These are phyloP conservation scores for Sclerotinia minor DNA, from an alignment of 2,329 filamentous ascomycete genomes.

Conservation along the genomic window DNA sequence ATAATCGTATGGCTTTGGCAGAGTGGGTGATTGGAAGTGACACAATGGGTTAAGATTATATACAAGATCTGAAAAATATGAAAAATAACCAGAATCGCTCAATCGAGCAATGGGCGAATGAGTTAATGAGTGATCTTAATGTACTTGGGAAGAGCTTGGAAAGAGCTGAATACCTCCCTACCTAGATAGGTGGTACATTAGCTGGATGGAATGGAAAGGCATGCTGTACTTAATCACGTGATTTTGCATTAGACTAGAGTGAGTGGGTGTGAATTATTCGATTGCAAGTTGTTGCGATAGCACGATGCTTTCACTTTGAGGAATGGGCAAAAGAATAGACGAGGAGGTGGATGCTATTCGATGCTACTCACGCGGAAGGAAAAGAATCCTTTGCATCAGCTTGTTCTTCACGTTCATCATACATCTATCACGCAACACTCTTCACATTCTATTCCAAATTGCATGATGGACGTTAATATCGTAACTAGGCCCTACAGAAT, in stretches of 20 bases:
- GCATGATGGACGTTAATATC: constrained; percentile 4
- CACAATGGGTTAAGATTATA: background rate
- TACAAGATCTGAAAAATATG: background rate
- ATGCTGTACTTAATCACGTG: background rate
- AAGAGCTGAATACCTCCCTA: background rate
- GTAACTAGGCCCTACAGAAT: background rate
- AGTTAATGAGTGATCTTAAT: background rate
- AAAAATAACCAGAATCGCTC: background rate
- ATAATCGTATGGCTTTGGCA: background rate
- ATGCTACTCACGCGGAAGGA: background rate
- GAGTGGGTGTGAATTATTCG: background rate
- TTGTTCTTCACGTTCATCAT: background rate
- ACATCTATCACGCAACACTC: background rate
- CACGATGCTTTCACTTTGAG: background rate
- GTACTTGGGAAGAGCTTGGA: background rate
- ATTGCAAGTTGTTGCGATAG: background rate
- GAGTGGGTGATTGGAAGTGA: background rate
- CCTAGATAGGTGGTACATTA: background rate
- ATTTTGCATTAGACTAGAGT: background rate
- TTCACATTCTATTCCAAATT: background rate
- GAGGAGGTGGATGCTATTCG: background rate
- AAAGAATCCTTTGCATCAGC: background rate
- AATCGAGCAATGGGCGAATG: background rate
- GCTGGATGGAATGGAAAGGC: constrained; percentile 11
- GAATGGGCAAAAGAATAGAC: too few species aligned